Percentiles rank a stretch among this genome's conserved stretches.
Conservation (phyloP, 768 basidiomycete genomes). For the Macrocybe gigantea region DNA sequence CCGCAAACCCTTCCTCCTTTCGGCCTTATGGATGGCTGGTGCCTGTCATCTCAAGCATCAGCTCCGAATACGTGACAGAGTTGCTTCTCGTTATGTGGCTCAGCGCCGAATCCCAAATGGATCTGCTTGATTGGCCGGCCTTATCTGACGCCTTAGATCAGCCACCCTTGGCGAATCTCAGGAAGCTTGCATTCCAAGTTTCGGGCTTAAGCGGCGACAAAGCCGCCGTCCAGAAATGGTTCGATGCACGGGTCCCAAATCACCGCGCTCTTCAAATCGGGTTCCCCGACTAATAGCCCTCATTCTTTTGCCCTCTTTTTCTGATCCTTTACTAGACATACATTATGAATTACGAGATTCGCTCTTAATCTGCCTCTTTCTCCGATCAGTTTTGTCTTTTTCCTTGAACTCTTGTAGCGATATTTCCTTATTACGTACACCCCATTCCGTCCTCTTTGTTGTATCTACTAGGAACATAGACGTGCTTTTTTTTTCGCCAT, state of each 20-base stretch:
- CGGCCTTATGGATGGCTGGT: conserved; percentile 21
- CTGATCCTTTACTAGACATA: too few species aligned
- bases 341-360: too few species aligned
- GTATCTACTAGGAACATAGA: too few species aligned
- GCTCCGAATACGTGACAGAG: conserved; percentile 12
- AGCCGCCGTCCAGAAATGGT: conserved; percentile 19
- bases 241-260: conserved; percentile 15
- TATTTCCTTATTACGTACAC: too few species aligned
- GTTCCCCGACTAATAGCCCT: too few species aligned
- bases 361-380: too few species aligned
- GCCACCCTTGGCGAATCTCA: conserved; percentile 8
- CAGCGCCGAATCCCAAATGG: conserved; percentile 24
- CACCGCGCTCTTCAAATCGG: too few species aligned
- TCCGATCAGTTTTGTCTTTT: too few species aligned
- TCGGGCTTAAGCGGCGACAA: conserved; percentile 23
- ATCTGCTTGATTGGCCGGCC: conserved; percentile 24
- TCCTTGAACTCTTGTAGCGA: too few species aligned
- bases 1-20: conserved; percentile 1
- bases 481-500: too few species aligned
- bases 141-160: conserved; percentile 14
- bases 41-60: conserved; percentile 18
- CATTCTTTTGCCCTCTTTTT: too few species aligned
- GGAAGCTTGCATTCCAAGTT: conserved; percentile 18
- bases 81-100: conserved; percentile 26
- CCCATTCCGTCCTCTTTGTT: too few species aligned